phyloP scores from a whole-genome alignment of 108 stramenopile genomes.

The Fistulifera pelliculosa region DNA sequence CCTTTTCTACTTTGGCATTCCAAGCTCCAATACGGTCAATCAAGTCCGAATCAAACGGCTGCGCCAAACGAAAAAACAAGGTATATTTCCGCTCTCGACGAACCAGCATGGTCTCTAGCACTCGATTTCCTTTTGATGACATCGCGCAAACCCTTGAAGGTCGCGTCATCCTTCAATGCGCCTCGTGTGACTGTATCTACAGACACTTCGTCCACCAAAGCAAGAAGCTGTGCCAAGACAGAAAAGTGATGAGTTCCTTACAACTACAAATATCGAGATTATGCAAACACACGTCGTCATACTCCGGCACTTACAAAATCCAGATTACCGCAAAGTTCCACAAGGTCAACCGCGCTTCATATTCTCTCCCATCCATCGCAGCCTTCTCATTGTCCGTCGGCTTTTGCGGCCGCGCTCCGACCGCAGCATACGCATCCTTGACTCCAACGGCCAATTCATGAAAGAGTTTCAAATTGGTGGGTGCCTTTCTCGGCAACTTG shows the following conservation, averaged over 20 bases:
- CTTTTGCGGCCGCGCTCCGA: constrained; percentile 47
- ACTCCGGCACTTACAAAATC: constrained; percentile 68
- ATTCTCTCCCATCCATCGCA: constrained; percentile 14
- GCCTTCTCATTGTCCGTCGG: constrained; percentile 25
- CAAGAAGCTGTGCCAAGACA: constrained; percentile 35
- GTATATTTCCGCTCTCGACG: constrained; percentile 68
- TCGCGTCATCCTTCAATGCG: constrained; percentile 74
- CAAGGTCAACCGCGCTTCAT: constrained; percentile 38
- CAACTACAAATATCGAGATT: not conserved
- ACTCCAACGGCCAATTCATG: constrained; percentile 81
- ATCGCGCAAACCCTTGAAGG: constrained; percentile 72
- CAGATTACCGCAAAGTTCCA: constrained; percentile 79
- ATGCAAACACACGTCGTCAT: constrained; percentile 43
- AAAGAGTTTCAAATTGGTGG: constrained; percentile 70
- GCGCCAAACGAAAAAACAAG: constrained; percentile 63
- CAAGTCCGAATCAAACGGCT: constrained; percentile 37
- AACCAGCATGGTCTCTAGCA: constrained; percentile 72
- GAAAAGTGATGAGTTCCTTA: not conserved
- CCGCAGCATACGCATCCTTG: constrained; percentile 81
- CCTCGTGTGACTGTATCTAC: constrained; percentile 78
- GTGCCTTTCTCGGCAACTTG: constrained; percentile 74
- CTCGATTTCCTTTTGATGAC: constrained; percentile 84
- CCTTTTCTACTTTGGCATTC: constrained; percentile 79
- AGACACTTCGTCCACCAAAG: constrained; percentile 76
- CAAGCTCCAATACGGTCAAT: constrained; percentile 61